Evolutionary conservation across 495 filamentous ascomycete species (phyloP).

Genomic region (Bombardia bombarda): DNA sequence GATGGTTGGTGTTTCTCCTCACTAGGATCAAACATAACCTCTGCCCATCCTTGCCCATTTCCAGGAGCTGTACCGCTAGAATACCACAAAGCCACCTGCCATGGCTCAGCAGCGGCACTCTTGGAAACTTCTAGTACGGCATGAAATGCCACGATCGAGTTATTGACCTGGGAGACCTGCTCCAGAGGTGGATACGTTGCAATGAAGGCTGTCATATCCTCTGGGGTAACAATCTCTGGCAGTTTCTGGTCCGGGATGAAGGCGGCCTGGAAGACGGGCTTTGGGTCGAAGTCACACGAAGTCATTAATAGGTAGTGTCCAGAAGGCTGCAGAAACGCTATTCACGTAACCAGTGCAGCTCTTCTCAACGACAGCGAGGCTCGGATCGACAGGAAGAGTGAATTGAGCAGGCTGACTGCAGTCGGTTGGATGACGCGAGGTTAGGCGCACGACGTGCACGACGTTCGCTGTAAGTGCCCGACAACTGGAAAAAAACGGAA

Average conservation of each 20-base stretch:
- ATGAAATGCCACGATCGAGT: constrained; percentile 48
- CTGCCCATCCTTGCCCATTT: constrained; percentile 35
- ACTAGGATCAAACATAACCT: constrained; percentile 31
- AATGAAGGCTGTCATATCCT: constrained; percentile 24
- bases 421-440: too few species aligned
- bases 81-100: constrained; percentile 75
- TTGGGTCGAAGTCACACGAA: too few species aligned
- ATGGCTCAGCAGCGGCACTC: constrained; percentile 46
- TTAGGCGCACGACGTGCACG: too few species aligned
- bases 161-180: constrained; percentile 54
- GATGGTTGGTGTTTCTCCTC: constrained; percentile 27
- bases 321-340: background rate
- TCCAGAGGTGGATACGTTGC: constrained; percentile 58
- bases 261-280: constrained; percentile 15
- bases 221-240: background rate
- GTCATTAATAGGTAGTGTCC: background rate
- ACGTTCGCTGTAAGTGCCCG: too few species aligned
- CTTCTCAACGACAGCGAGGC: too few species aligned
- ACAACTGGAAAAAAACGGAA: too few species aligned
- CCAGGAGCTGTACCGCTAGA: constrained; percentile 43
- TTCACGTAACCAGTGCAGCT: too few species aligned
- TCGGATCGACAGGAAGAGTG: too few species aligned
- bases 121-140: constrained; percentile 64
- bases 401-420: too few species aligned
- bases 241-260: constrained; percentile 15